Evolutionary conservation across 2,329 filamentous ascomycete species (phyloP), one percentile per base, ranked within the genome.

Genomic region (Ceratocystis albifundus): DNA sequence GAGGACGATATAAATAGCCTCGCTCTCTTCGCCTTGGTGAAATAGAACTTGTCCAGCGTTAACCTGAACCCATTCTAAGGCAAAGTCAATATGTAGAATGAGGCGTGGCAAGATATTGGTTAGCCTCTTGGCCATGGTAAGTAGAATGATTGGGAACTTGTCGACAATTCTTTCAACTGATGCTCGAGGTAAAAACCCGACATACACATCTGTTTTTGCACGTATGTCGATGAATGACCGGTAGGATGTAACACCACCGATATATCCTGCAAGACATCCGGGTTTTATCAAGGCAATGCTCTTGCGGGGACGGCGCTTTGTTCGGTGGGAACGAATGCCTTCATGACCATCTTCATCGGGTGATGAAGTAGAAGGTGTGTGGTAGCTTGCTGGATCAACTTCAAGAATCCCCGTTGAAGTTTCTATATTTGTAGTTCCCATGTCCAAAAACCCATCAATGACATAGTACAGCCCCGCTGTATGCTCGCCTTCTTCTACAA

Each of bases 391-490:
- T 28, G 68, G 66, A n/a, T 69, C 69, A 30, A 69, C 66, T 30
- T 68, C 67, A 2, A 66, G 45, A 57, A 68, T 66, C 7, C 67
- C 67, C 25, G 62, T 61, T 22, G 48, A 20, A 6, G 41, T 30
- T 36, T 68, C 67, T 8, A 57, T 65, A 17, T 66, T 66, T n/a
- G 65, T 68, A 8, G 67, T 66, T 22, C 67, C 67, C 55, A 97
- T 92, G 72, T 99, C 94, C 45, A 99, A 78, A 71, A 99, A 99
- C 0, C 94, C 94, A 74, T 99, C 94, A 62, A 99, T 88, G 2
- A 99, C 93, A 75, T 99, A 99, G 77, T 99, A 99, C 0, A 99
- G 75, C 0, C 94, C 94, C 0, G 94, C 94, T 71, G 95, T 96
- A n/a, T 94, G 84, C 74, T 99, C 94, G 8, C 94, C 93, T 76